phyloP scores from a whole-genome alignment of 177 flowering plant species.

The Vitis hybrid region DNA sequence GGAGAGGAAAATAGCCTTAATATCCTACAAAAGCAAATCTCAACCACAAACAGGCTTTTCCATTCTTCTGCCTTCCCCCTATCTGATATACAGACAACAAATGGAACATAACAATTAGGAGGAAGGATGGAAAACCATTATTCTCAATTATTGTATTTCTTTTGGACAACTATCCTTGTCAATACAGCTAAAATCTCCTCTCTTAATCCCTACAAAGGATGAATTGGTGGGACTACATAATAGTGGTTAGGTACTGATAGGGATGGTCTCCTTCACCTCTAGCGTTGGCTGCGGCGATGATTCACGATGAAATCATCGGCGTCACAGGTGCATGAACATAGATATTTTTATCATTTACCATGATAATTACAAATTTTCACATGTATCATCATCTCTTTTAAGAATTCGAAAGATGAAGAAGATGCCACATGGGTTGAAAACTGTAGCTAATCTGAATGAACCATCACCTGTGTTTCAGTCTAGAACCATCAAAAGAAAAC shows the following conservation, averaged over 20 bases:
- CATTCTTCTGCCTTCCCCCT: not conserved
- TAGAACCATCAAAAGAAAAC: no score
- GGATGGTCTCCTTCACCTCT: not conserved
- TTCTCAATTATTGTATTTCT: slow-evolving; percentile 1
- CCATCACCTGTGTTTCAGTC: no score
- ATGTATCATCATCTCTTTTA: no score
- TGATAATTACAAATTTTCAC: no score
- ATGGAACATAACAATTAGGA: not conserved
- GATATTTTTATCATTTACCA: no score
- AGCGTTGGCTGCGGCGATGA: not conserved
- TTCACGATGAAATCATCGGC: not conserved
- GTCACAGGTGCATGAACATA: no score
- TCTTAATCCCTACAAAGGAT: slow-evolving; percentile 1
- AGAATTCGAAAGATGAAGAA: no score
- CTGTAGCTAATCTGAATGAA: no score
- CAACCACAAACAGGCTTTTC: no score
- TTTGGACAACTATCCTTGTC: slow-evolving; percentile 13
- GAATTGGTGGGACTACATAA: not conserved
- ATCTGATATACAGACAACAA: not conserved
- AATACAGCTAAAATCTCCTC: not conserved
- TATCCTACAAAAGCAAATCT: no score
- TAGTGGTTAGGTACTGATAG: not conserved
- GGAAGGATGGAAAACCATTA: not conserved
- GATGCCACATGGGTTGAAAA: no score
- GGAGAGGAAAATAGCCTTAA: not conserved